phyloP scores from a whole-genome alignment of 2,329 filamentous ascomycete species.

The Alternaria longipes region DNA sequence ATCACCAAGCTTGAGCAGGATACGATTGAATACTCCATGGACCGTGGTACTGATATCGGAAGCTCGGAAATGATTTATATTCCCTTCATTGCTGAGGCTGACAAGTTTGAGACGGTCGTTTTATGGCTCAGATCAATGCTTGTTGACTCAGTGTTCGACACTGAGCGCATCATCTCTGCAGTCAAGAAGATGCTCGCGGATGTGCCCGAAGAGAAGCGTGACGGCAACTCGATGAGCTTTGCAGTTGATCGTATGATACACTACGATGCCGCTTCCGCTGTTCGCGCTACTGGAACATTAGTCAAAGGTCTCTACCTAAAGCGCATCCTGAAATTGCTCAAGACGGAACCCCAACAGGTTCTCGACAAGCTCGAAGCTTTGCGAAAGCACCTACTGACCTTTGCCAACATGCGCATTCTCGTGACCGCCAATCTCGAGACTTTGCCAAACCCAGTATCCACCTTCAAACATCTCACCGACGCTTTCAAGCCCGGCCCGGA shows the following conservation, averaged over 20 bases:
- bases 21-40: constrained; percentile 83
- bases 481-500: constrained; percentile 59
- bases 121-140: constrained; percentile 86
- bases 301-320: constrained; percentile 90
- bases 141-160: constrained; percentile 88
- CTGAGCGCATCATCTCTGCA: constrained; percentile 67
- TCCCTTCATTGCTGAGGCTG: constrained; percentile 83
- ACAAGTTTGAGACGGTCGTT: constrained; percentile 85
- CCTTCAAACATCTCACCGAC: constrained; percentile 73
- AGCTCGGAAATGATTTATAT: constrained; percentile 85
- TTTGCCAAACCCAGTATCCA: constrained; percentile 76
- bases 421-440: constrained; percentile 83
- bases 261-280: constrained; percentile 76
- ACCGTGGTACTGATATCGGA: constrained; percentile 72
- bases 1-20: constrained; percentile 91
- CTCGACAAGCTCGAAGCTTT: constrained; percentile 81
- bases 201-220: constrained; percentile 90
- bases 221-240: constrained; percentile 73
- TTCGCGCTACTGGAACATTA: constrained; percentile 80
- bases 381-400: constrained; percentile 77
- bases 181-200: constrained; percentile 88
- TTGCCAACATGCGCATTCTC: constrained; percentile 84
- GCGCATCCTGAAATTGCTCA: constrained; percentile 81
- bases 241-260: constrained; percentile 79
- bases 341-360: constrained; percentile 77